Base-by-base conservation (phyloP, 2,329 filamentous ascomycete genomes). In the Pseudogymnoascus sp. region DNA sequence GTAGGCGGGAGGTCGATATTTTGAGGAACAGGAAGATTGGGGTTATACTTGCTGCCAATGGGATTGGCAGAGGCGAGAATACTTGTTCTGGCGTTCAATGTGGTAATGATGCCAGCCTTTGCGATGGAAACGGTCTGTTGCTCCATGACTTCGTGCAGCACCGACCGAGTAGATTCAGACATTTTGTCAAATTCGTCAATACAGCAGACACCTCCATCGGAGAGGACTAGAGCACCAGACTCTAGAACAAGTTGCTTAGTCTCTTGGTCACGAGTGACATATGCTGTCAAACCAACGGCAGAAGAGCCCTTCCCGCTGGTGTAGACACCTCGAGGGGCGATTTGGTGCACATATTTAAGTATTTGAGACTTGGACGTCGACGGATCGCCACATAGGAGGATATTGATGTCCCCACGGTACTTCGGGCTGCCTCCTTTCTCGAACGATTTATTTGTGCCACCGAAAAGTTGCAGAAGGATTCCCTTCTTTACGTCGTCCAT, bases 401-500 rank as follows among this genome's bases (percentile, higher is more conserved):
- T 84, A 72, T 99, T 99, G 78, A 99, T 97, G 74, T 99, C 94
- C 64, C 94, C 94, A 78, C 94, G 85, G 74, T 99, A 99, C 69
- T 89, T 92, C 6, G 94, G 94, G 70, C 90, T 96, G 62, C 92
- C 94, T 61, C 94, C 94, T 75, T 97, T 97, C 62, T 96, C 85
- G 74, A 99, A 99, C 0, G 90, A 90, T 77, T 99, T 99, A 79
- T 99, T 99, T 35, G 94, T 96, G 61, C 94, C 94, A 37, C 94
- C 93, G 72, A 99, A 99, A 39, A 99, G 84, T 71, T 99, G 94
- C 3, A 99, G 85, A 9, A 99, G 80, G 64, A 99, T 97, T 9
- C 94, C 94, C 76, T 99, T 99, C 80, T 99, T 99, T 57, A 97
- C 91, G 70, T 99, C 94, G 67, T 99, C 94, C 86, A 96, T 89